These are phyloP conservation scores for Phytophthora pini DNA, from an alignment of 352 stramenopile species.

Conservation along the genomic window DNA sequence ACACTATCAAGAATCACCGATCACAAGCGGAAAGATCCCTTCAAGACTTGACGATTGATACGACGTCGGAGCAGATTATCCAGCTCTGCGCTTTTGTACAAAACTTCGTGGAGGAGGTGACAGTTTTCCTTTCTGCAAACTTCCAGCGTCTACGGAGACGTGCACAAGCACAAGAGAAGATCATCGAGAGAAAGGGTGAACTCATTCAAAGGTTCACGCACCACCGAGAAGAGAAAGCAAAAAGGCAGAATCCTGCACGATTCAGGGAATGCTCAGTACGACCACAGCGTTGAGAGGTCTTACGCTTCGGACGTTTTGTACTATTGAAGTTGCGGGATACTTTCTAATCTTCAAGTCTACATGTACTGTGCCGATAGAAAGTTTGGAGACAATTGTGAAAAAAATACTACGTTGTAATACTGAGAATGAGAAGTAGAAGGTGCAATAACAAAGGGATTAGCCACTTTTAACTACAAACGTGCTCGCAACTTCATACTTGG, in stretches of 20 bases:
- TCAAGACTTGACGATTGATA: slow-evolving; percentile 10
- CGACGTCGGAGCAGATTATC: slow-evolving; percentile 29
- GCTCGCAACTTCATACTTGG: too few species aligned
- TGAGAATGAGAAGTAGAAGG: too few species aligned
- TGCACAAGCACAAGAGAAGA: slow-evolving; percentile 49
- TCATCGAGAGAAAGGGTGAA: slow-evolving; percentile 65
- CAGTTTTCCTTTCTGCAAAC: slow-evolving; percentile 29
- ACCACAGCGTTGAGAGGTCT: slow-evolving; percentile 27
- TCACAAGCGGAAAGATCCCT: slow-evolving; percentile 22
- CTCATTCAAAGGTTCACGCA: slow-evolving; percentile 66
- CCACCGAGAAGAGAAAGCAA: slow-evolving; percentile 57
- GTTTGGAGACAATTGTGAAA: background rate
- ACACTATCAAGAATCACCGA: slow-evolving; percentile 15
- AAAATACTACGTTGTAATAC: too few species aligned
- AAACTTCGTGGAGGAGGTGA: slow-evolving; percentile 34
- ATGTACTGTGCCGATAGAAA: background rate
- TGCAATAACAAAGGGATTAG: too few species aligned
- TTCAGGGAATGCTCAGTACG: slow-evolving; percentile 61
- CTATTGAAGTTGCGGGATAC: background rate
- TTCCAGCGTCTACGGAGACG: slow-evolving; percentile 45
- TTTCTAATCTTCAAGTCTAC: too few species aligned
- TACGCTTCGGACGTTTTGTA: background rate
- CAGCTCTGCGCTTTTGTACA: slow-evolving; percentile 37
- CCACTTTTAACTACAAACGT: too few species aligned
- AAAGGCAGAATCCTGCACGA: slow-evolving; percentile 43